Percentiles rank a stretch among this genome's conserved stretches.
Conservation (phyloP, 2,329 filamentous ascomycete genomes). For the Hysterium pulicare region DNA sequence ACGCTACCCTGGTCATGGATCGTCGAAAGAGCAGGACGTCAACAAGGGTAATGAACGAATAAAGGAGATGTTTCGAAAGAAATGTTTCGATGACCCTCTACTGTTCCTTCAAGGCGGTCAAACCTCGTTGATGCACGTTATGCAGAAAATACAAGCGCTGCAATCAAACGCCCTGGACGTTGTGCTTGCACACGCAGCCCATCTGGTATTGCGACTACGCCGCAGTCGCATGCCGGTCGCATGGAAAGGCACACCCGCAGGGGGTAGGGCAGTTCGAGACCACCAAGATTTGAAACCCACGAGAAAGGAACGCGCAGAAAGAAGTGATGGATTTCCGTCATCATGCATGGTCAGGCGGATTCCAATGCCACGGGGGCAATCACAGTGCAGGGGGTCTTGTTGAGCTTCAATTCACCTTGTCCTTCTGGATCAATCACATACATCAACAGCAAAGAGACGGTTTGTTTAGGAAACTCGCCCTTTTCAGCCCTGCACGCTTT, state of each 20-base stretch:
- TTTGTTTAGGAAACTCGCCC: not conserved
- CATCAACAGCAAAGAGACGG: not conserved
- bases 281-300: conserved; percentile 13
- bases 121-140: not conserved
- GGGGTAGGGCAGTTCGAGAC: not conserved
- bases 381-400: conserved; percentile 1
- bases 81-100: not conserved
- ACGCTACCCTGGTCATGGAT: not conserved
- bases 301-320: conserved; percentile 12
- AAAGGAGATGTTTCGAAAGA: not conserved
- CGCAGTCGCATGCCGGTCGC: not conserved
- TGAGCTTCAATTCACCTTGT: not conserved
- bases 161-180: not conserved
- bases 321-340: conserved; percentile 14
- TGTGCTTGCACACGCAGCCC: too few relatives aligned
- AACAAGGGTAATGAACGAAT: not conserved
- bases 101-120: not conserved
- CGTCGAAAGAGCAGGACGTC: not conserved
- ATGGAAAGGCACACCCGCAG: not conserved
- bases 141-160: not conserved
- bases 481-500: not conserved
- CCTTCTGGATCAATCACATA: conserved; percentile 11
- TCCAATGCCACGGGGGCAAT: conserved; percentile 6
- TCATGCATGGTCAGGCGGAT: conserved; percentile 26
- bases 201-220: not conserved